phyloP scores from a whole-genome alignment of 1,284 basidiomycete genomes.

The Vanrija sp. region DNA sequence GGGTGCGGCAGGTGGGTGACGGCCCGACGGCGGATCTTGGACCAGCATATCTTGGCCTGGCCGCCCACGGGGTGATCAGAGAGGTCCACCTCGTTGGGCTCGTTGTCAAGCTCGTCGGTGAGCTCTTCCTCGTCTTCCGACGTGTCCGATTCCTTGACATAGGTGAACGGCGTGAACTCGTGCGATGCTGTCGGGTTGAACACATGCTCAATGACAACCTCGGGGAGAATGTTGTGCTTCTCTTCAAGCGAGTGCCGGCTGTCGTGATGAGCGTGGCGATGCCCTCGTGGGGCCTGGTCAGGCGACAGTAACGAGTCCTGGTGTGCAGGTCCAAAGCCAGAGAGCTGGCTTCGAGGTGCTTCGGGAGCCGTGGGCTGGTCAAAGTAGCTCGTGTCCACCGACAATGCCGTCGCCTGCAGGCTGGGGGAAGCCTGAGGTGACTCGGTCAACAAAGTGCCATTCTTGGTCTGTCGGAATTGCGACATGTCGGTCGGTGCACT shows the following conservation, averaged over 20 bases:
- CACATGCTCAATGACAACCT: slow-evolving; percentile 39
- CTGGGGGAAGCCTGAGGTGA: neutral
- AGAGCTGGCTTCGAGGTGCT: neutral
- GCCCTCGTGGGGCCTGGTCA: neutral
- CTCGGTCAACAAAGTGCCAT: no score
- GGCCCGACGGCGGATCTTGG: neutral
- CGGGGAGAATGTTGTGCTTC: slow-evolving; percentile 27
- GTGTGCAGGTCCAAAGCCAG: no score
- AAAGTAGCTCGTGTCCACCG: neutral
- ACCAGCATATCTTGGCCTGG: neutral
- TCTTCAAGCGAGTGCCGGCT: neutral
- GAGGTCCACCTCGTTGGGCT: neutral
- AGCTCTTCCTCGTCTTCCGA: neutral
- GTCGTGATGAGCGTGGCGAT: slow-evolving; percentile 8
- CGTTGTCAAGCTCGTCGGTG: neutral
- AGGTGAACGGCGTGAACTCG: slow-evolving; percentile 40
- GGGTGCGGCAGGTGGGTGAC: neutral
- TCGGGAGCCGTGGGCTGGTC: neutral
- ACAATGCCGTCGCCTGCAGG: neutral
- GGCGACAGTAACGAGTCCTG: no score
- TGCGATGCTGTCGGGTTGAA: slow-evolving; percentile 38
- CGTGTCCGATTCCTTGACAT: slow-evolving; percentile 18
- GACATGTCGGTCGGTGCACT: no score
- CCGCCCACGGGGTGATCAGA: neutral
- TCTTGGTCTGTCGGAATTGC: no score